Conservation (phyloP, 768 basidiomycete genomes). For the Lactarius pseudohatsudake region DNA sequence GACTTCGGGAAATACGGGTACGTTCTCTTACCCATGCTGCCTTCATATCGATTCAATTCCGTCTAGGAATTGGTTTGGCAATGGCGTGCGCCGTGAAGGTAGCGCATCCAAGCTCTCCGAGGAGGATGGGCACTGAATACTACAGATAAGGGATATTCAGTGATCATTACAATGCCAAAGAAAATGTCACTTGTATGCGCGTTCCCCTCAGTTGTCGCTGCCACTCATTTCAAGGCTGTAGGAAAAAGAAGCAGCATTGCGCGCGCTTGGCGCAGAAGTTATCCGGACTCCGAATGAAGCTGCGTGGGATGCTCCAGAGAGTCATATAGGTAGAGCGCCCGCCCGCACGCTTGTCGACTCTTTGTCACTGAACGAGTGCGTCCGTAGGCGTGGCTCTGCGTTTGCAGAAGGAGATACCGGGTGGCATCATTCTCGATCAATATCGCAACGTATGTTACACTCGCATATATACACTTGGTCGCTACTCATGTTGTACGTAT, state of each 20-base stretch:
- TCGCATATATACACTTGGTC: neutral
- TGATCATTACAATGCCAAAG: constrained; percentile 87
- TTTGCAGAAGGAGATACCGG: constrained; percentile 73
- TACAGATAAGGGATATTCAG: constrained; percentile 72
- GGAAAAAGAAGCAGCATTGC: constrained; percentile 92
- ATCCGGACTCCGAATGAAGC: constrained; percentile 91
- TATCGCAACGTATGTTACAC: constrained; percentile 64
- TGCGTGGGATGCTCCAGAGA: constrained; percentile 84
- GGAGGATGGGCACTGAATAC: constrained; percentile 61
- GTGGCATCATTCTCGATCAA: constrained; percentile 91
- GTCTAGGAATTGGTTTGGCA: constrained; percentile 77
- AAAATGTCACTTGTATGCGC: constrained; percentile 83
- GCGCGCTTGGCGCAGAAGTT: constrained; percentile 92
- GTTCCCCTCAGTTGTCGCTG: neutral
- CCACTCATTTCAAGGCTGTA: constrained; percentile 31
- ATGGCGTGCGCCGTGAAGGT: constrained; percentile 95
- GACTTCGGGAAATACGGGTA: constrained; percentile 94
- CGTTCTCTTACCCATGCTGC: constrained; percentile 25
- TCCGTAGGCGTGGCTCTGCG: constrained; percentile 75
- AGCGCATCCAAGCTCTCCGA: constrained; percentile 30
- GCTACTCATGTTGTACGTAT: constrained; percentile 20
- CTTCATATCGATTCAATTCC: neutral
- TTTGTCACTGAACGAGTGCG: constrained; percentile 78
- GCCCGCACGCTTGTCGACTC: constrained; percentile 34
- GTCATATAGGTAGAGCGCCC: constrained; percentile 80